phyloP scores from a whole-genome alignment of 306 rosid species.

The Geum urbanum region DNA sequence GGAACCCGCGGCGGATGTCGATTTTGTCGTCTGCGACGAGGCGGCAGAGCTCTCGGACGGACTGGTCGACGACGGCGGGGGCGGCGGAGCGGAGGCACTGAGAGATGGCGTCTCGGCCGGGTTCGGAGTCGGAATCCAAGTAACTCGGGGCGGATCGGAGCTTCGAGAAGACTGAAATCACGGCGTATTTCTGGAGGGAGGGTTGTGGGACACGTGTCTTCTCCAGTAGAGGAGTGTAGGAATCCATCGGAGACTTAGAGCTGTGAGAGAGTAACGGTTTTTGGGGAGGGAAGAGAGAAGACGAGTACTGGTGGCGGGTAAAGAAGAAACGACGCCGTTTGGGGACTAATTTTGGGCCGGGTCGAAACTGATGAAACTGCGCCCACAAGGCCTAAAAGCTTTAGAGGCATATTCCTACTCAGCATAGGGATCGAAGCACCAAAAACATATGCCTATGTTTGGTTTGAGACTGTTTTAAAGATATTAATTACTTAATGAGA shows the following conservation, averaged over 20 bases:
- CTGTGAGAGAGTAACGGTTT: conserved; percentile 4
- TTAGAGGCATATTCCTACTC: no score
- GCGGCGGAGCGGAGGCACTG: conserved; percentile 63
- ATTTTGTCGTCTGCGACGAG: conserved; percentile 53
- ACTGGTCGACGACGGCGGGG: conserved; percentile 68
- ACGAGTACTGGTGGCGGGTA: background rate
- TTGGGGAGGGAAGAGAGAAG: background rate
- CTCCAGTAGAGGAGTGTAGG: conserved; percentile 50
- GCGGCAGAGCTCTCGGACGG: conserved; percentile 81
- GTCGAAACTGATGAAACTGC: no score
- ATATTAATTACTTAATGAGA: no score
- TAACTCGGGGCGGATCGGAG: conserved; percentile 66
- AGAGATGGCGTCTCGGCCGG: conserved; percentile 68
- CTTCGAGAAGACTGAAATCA: conserved; percentile 72
- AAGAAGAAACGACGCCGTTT: conserved; percentile 8
- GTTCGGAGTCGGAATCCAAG: conserved; percentile 60
- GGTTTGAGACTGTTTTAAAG: no score
- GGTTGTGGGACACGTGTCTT: conserved; percentile 79
- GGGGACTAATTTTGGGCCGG: background rate
- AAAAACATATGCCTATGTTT: no score
- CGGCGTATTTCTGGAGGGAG: conserved; percentile 77
- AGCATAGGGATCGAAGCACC: no score
- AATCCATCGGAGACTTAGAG: conserved; percentile 39
- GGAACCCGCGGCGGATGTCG: conserved; percentile 39
- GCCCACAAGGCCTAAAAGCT: no score